These are phyloP conservation scores for Kwoniella shandongensis DNA, from an alignment of 768 basidiomycete genomes.

Conservation along the genomic window DNA sequence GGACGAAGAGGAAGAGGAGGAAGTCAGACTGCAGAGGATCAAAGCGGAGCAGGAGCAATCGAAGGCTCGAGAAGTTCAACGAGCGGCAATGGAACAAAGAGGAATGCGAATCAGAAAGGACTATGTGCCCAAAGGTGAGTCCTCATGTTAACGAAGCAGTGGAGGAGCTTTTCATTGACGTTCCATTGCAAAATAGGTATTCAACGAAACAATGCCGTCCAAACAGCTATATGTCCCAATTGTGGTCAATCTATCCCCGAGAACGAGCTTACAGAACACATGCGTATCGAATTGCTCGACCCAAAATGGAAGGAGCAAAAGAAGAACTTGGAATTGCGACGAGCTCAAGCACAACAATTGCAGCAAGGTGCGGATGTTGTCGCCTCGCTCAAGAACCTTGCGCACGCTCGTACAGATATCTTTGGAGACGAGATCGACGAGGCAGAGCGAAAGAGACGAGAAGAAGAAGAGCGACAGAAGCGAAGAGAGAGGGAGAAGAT, in stretches of 20 bases:
- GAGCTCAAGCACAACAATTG: slow-evolving; percentile 60
- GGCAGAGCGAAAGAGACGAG: slow-evolving; percentile 70
- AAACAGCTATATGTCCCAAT: slow-evolving; percentile 83
- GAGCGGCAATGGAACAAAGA: slow-evolving; percentile 58
- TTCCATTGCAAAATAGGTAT: slow-evolving; percentile 27
- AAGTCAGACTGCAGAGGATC: slow-evolving; percentile 61
- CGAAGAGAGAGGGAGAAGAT: slow-evolving; percentile 89
- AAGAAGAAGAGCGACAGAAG: slow-evolving; percentile 76
- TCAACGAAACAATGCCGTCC: slow-evolving; percentile 60
- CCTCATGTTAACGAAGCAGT: too few relatives aligned
- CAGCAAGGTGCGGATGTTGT: slow-evolving; percentile 74
- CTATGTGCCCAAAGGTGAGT: slow-evolving; percentile 88
- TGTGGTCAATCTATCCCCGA: slow-evolving; percentile 96
- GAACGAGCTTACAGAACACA: slow-evolving; percentile 93
- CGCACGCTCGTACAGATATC: slow-evolving; percentile 93
- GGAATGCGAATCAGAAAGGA: slow-evolving; percentile 63
- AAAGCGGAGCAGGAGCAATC: slow-evolving; percentile 65
- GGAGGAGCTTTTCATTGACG: neutral
- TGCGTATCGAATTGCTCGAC: slow-evolving; percentile 96
- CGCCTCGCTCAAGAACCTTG: slow-evolving; percentile 86
- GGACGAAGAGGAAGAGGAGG: slow-evolving; percentile 65
- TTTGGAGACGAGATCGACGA: slow-evolving; percentile 94
- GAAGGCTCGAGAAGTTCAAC: slow-evolving; percentile 75
- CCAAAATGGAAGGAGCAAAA: slow-evolving; percentile 98
- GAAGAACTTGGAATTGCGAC: slow-evolving; percentile 80